Percentiles rank a stretch among this genome's conserved stretches.
Conservation (phyloP, 2,329 filamentous ascomycete species). For the Sarocladium brachiariae region DNA sequence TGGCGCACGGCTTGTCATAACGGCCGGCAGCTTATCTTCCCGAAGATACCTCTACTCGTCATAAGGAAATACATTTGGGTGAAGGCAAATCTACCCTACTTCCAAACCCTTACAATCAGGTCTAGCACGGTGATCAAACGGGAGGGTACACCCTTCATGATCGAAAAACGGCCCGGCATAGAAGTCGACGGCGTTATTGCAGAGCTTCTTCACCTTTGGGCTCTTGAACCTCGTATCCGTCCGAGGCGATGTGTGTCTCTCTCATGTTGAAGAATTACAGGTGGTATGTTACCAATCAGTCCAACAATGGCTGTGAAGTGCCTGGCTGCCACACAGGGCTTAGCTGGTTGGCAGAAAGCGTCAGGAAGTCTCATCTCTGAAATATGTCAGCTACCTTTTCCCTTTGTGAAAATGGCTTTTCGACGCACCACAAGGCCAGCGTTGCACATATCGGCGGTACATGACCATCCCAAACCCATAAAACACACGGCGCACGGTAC, state of each 20-base stretch:
- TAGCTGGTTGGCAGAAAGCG: conserved; percentile 15
- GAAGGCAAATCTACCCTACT: neutral
- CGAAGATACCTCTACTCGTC: too few relatives aligned
- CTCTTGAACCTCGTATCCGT: conserved; percentile 13
- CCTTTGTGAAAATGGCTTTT: neutral
- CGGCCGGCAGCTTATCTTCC: neutral
- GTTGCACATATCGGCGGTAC: conserved; percentile 14
- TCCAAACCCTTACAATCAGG: neutral
- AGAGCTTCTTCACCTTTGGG: conserved; percentile 11
- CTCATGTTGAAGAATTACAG: conserved; percentile 14
- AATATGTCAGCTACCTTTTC: neutral
- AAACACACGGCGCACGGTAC: conserved; percentile 18
- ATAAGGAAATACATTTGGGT: neutral
- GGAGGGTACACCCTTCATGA: neutral
- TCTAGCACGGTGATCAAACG: neutral
- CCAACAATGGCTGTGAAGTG: conserved; percentile 20
- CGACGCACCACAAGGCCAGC: conserved; percentile 18
- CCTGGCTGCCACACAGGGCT: conserved; percentile 15
- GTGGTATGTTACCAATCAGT: conserved; percentile 17
- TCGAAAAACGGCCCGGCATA: conserved; percentile 14
- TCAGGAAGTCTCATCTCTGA: conserved; percentile 20
- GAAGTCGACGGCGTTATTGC: conserved; percentile 15
- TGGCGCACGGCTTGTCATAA: neutral
- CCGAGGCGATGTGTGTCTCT: conserved; percentile 15
- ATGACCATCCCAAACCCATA: conserved; percentile 17